A percentile compares a stretch with the other conserved stretches of the same genome.
Conservation (phyloP, 306 rosid species). For the Lathyrus oleraceus region DNA sequence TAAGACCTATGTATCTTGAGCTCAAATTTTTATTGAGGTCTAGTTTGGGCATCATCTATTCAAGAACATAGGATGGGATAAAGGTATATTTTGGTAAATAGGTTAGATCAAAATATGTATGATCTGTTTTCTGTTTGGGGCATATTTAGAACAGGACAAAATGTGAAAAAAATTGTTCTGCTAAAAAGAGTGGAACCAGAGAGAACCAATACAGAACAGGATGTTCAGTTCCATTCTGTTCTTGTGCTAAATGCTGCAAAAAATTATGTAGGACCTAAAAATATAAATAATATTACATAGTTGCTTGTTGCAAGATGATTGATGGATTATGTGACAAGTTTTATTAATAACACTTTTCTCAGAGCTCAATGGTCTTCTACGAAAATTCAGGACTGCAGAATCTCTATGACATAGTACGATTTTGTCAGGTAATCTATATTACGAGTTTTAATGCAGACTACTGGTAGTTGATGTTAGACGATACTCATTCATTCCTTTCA, state of each 20-base stretch:
- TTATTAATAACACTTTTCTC: slow-evolving; percentile 42
- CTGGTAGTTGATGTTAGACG: slow-evolving; percentile 17
- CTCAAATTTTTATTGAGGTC: slow-evolving; percentile 22
- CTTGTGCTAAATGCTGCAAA: not conserved
- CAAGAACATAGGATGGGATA: slow-evolving; percentile 23
- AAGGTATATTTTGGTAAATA: not conserved
- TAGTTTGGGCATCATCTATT: slow-evolving; percentile 28
- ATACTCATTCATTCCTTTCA: slow-evolving; percentile 7
- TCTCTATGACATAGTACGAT: slow-evolving; percentile 87
- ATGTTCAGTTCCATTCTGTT: slow-evolving; percentile 9
- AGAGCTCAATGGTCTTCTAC: slow-evolving; percentile 98
- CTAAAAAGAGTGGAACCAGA: not conserved
- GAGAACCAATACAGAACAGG: not conserved
- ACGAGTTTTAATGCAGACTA: slow-evolving; percentile 15
- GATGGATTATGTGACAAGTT: slow-evolving; percentile 22
- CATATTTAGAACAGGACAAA: not conserved
- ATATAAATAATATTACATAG: slow-evolving; percentile 25
- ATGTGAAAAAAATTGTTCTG: not conserved
- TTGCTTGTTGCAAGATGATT: slow-evolving; percentile 30
- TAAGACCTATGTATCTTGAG: slow-evolving; percentile 16
- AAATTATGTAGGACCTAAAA: slow-evolving; percentile 2
- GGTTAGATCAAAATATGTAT: not conserved
- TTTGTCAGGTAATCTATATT: slow-evolving; percentile 67
- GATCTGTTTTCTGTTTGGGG: slow-evolving; percentile 6
- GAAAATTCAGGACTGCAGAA: slow-evolving; percentile 90